Conservation (phyloP, 441 rosid genomes). For the Pelargonium myrrhifolium region DNA sequence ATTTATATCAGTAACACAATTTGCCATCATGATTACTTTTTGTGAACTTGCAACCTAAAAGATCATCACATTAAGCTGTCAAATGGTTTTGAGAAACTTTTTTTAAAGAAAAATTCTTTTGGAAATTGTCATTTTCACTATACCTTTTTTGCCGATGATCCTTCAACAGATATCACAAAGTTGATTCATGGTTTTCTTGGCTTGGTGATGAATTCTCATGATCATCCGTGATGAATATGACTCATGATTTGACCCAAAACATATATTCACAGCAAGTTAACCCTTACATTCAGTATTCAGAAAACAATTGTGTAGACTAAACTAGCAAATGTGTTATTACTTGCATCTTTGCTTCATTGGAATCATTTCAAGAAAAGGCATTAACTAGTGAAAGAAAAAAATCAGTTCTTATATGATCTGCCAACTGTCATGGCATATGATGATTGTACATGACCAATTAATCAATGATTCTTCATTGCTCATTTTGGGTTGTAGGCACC, state of each 20-base stretch:
- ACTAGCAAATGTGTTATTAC: no score
- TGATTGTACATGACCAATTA: no score
- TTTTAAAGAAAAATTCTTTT: not conserved
- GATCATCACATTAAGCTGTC: not conserved
- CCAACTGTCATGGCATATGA: no score
- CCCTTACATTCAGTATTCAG: not conserved
- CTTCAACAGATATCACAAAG: not conserved
- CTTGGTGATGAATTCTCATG: not conserved
- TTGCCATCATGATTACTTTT: no score
- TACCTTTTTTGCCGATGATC: not conserved
- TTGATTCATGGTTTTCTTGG: not conserved
- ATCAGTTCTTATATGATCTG: no score
- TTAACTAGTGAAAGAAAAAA: no score
- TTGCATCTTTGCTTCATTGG: no score
- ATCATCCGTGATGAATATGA: not conserved
- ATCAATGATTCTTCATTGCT: not conserved
- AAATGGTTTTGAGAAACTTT: not conserved
- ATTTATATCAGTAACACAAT: no score
- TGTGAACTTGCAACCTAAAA: no score
- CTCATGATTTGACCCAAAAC: not conserved
- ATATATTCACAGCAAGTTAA: not conserved
- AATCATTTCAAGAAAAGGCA: no score
- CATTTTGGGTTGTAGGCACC: constrained; percentile 35
- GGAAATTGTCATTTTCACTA: not conserved
- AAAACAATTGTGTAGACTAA: not conserved